A percentile compares a stretch with the other conserved stretches of the same genome.
Evolutionary conservation across 768 basidiomycete species (phyloP).

Genomic region (Boletales sp.): DNA sequence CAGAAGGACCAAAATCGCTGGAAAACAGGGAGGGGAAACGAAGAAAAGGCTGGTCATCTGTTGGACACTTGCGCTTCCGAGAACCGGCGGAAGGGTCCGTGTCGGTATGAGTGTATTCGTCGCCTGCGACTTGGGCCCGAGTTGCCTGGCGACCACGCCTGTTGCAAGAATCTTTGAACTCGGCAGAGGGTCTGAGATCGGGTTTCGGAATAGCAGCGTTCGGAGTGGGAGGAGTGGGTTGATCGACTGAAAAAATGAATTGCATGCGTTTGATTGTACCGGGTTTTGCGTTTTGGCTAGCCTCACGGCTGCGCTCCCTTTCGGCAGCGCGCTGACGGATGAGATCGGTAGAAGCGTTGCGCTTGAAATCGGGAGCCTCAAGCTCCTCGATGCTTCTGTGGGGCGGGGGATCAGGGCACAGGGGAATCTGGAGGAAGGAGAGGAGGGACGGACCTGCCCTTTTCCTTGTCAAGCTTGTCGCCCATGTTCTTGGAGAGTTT

Average conservation of each 20-base stretch:
- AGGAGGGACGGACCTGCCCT: constrained; percentile 64
- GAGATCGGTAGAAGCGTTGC: constrained; percentile 75
- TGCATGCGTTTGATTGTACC: constrained; percentile 87
- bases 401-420: constrained; percentile 9
- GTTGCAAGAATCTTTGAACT: constrained; percentile 51
- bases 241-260: constrained; percentile 84
- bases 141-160: constrained; percentile 39
- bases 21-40: constrained; percentile 74
- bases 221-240: constrained; percentile 47
- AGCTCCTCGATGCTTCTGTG: constrained; percentile 80
- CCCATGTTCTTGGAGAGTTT: constrained; percentile 86
- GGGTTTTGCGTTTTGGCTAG: constrained; percentile 55
- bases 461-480: constrained; percentile 91
- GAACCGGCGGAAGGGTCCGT: constrained; percentile 25
- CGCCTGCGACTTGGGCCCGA: constrained; percentile 34
- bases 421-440: constrained; percentile 8
- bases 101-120: constrained; percentile 13
- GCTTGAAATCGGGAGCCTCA: constrained; percentile 78
- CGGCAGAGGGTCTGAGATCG: constrained; percentile 60
- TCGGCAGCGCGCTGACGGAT: constrained; percentile 78
- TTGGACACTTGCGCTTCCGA: constrained; percentile 25
- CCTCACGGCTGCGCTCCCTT: constrained; percentile 77
- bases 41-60: constrained; percentile 38
- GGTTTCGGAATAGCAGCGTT: constrained; percentile 54
- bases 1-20: constrained; percentile 73